A percentile compares a stretch with the other conserved stretches of the same genome.
phyloP scores from a whole-genome alignment of 805 yeast genomes.

The Starmerella lactis-condensi region DNA sequence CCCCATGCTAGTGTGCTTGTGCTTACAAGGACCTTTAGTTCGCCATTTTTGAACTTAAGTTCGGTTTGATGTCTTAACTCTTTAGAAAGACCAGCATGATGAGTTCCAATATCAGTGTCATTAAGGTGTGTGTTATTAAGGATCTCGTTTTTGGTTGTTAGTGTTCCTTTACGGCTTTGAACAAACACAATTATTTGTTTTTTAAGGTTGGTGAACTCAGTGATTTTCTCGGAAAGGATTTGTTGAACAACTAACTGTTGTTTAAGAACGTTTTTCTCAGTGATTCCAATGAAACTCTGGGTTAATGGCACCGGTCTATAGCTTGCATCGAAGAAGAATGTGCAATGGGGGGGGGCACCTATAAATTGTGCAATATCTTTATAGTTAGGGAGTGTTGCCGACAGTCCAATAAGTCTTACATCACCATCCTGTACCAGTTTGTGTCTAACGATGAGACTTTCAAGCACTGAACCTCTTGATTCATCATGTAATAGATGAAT shows the following conservation, averaged over 20 bases:
- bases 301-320: conserved; percentile 85
- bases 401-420: conserved; percentile 59
- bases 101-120: conserved; percentile 74
- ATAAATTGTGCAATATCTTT: conserved; percentile 70
- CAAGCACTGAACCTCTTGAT: conserved; percentile 77
- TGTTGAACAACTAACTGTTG: conserved; percentile 70
- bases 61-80: conserved; percentile 76
- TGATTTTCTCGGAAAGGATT: conserved; percentile 66
- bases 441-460: conserved; percentile 66
- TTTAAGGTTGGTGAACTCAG: conserved; percentile 35
- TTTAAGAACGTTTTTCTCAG: conserved; percentile 56
- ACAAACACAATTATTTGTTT: conserved; percentile 81
- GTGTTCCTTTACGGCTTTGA: conserved; percentile 84
- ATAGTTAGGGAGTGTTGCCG: conserved; percentile 86
- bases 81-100: conserved; percentile 92
- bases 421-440: conserved; percentile 24
- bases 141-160: conserved; percentile 59
- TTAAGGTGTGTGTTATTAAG: conserved; percentile 31
- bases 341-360: conserved; percentile 37
- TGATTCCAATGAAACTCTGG: conserved; percentile 75
- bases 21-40: conserved; percentile 74
- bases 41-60: conserved; percentile 63
- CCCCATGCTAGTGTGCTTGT: conserved; percentile 99
- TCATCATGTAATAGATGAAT: conserved; percentile 82
- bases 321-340: conserved; percentile 66